A percentile compares a stretch with the other conserved stretches of the same genome.
Conservation (phyloP, 1,139 yeast genomes). For the Debaryomycetaceae sp. region DNA sequence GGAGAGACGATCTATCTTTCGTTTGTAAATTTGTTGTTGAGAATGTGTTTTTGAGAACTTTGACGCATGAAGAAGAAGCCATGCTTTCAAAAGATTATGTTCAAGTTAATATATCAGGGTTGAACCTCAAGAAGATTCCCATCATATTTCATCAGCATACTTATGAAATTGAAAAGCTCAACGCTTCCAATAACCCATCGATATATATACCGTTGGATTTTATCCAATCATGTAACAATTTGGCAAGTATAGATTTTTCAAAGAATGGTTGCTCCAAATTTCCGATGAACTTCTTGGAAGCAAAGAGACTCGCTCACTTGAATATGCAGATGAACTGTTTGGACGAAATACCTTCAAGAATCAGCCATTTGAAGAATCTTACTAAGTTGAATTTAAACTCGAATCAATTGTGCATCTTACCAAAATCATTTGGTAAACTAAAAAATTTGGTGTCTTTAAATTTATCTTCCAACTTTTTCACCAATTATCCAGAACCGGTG, state of each 20-base stretch:
- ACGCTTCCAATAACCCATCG: slow-evolving; percentile 85
- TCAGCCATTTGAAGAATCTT: slow-evolving; percentile 51
- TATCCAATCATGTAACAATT: slow-evolving; percentile 74
- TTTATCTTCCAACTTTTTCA: slow-evolving; percentile 77
- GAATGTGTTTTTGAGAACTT: slow-evolving; percentile 64
- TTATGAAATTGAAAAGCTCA: slow-evolving; percentile 74
- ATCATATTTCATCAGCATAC: slow-evolving; percentile 79
- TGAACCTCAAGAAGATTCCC: slow-evolving; percentile 81
- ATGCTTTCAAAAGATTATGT: slow-evolving; percentile 63
- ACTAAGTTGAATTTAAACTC: slow-evolving; percentile 62
- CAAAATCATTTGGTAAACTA: slow-evolving; percentile 57
- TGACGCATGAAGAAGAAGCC: slow-evolving; percentile 65
- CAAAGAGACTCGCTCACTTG: slow-evolving; percentile 62
- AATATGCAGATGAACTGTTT: slow-evolving; percentile 79
- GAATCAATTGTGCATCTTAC: slow-evolving; percentile 67
- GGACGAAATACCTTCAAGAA: slow-evolving; percentile 55
- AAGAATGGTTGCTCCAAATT: slow-evolving; percentile 71
- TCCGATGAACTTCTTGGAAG: slow-evolving; percentile 70
- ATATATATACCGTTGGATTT: slow-evolving; percentile 81
- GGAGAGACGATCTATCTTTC: slow-evolving; percentile 84
- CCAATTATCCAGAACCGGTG: slow-evolving; percentile 65
- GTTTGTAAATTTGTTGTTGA: slow-evolving; percentile 82
- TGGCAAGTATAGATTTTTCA: slow-evolving; percentile 64
- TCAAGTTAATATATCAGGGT: slow-evolving; percentile 69
- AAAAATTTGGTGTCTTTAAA: slow-evolving; percentile 59